These are phyloP conservation scores for Pythium sp. DNA, from an alignment of 352 stramenopile genomes.

Conservation along the genomic window DNA sequence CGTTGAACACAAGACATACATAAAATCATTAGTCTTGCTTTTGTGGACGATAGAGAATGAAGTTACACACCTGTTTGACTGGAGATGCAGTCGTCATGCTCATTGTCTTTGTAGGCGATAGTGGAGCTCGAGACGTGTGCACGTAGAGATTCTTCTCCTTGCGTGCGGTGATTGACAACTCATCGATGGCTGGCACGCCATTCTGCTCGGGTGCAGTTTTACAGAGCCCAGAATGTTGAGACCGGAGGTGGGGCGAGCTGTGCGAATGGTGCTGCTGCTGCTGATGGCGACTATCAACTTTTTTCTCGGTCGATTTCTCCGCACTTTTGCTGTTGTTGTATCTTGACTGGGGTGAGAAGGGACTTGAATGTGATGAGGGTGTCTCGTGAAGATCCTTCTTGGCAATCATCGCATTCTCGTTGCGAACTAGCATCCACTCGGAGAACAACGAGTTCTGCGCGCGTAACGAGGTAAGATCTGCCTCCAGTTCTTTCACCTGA, in stretches of 20 bases:
- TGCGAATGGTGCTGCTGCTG: background rate
- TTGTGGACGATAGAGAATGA: background rate
- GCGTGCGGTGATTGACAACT: background rate
- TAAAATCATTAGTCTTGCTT: background rate
- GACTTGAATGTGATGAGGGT: background rate
- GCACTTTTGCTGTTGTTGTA: background rate
- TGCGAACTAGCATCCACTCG: conserved; percentile 79
- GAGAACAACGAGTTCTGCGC: conserved; percentile 69
- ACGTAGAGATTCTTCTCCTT: conserved; percentile 24
- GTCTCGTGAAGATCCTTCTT: conserved; percentile 7
- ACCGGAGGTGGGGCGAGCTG: background rate
- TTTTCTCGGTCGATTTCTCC: background rate
- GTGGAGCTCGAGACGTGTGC: conserved; percentile 22
- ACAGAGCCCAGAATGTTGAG: background rate
- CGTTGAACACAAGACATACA: background rate
- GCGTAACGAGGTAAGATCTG: conserved; percentile 55
- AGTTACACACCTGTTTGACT: conserved; percentile 24
- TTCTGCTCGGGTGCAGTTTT: background rate
- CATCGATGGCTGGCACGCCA: background rate
- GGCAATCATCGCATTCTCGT: conserved; percentile 45
- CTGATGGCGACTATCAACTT: background rate
- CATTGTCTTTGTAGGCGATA: conserved; percentile 32
- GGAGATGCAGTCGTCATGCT: conserved; percentile 42
- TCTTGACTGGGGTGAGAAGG: background rate
- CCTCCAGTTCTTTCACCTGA: conserved; percentile 49